These are phyloP conservation scores for Claviceps fusiformis DNA, from an alignment of 2,329 filamentous ascomycete genomes.

Conservation along the genomic window DNA sequence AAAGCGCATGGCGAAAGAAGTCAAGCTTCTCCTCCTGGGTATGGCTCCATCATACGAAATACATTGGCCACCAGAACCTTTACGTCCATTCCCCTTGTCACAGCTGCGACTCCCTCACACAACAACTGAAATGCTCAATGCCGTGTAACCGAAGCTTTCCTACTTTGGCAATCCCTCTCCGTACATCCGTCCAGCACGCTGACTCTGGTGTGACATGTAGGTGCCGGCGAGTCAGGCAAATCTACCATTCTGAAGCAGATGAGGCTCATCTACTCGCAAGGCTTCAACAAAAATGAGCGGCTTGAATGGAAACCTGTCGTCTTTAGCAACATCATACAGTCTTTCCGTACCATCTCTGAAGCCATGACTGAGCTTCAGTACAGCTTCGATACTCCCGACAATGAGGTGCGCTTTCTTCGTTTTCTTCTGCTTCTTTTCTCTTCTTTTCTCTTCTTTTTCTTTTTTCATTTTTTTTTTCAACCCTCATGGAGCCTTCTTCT, in stretches of 20 bases:
- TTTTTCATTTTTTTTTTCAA: too few species aligned
- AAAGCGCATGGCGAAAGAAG: slow-evolving; percentile 72
- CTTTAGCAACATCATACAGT: slow-evolving; percentile 87
- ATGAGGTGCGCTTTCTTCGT: slow-evolving; percentile 48
- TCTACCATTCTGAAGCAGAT: slow-evolving; percentile 98
- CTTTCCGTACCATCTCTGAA: slow-evolving; percentile 78
- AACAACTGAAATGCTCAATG: not conserved
- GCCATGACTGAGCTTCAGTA: slow-evolving; percentile 81
- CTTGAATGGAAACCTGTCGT: slow-evolving; percentile 92
- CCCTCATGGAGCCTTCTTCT: not conserved
- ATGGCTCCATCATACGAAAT: slow-evolving; percentile 9
- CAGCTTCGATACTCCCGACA: slow-evolving; percentile 63
- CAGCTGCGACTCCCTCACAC: not conserved
- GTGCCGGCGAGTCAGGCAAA: slow-evolving; percentile 81
- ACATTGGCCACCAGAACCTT: not conserved
- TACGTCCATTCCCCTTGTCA: not conserved
- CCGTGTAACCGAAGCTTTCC: slow-evolving; percentile 3
- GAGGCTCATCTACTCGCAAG: slow-evolving; percentile 91
- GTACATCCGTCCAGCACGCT: not conserved
- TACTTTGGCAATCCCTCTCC: not conserved
- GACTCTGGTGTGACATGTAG: slow-evolving; percentile 30
- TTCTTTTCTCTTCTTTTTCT: not conserved
- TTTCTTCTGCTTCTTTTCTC: not conserved
- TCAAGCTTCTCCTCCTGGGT: slow-evolving; percentile 92
- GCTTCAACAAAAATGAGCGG: slow-evolving; percentile 80